Base-by-base conservation (phyloP, 345 rosid species). In the Syzygium oleosum region DNA sequence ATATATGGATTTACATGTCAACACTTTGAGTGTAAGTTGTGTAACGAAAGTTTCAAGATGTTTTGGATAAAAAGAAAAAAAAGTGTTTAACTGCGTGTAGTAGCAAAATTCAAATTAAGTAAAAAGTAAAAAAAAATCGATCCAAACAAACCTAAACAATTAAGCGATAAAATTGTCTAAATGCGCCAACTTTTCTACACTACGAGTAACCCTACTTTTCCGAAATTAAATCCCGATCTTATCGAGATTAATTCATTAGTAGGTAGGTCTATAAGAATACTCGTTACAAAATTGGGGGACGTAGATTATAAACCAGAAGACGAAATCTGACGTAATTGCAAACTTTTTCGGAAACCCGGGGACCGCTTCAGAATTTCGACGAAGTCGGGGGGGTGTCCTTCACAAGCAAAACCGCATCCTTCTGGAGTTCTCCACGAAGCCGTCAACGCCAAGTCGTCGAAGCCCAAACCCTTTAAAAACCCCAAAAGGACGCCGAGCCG, bases 191-290 rank as follows among this genome's bases (percentile, higher is more conserved):
- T 29, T 65, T 65, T 65, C 21, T 2, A 29, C 38, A 2, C 22
- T 3, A 29, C 41, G 22, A 7, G 19, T 65, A 29, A 65, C 22
- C 38, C 31, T 65, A 31, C 11, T 17, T 31, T 31, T 65, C 25
- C 4, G 19, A 61, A n/a, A 27, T 17, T 19, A 7, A 73, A 9
- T 2, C 6, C 79, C 13, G 2, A 6, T 68, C 46, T 68, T 61
- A 12, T 61, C 6, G 0, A 61, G 34, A 61, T n/a, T 61, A 27
- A 61, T 61, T 61, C 34, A n/a, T 61, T 3, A 61, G 4, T 13
- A 6, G 17, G 2, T 13, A 13, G 17, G 2, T 7, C 19, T n/a
- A 27, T 27, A n/a, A 1, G 2, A n/a, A 1, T 2, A 12, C 9
- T 5, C 14, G 17, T 52, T 14, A 14, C 54, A 3, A 14, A 14